These are phyloP conservation scores for Blumeriella jaapii DNA, from an alignment of 2,329 filamentous ascomycete genomes.

Conservation along the genomic window DNA sequence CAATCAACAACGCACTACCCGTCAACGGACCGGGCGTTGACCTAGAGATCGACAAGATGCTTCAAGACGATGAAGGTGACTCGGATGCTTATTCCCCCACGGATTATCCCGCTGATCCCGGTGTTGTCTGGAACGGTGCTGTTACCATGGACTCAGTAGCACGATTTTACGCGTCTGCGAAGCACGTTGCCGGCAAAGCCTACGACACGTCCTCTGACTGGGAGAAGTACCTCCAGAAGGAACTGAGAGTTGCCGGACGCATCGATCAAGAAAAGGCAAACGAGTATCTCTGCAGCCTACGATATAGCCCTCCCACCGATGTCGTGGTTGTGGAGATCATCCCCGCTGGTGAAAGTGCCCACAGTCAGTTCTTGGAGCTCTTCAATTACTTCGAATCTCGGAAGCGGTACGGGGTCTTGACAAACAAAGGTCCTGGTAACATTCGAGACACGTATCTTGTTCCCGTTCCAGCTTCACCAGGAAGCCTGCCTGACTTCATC, in stretches of 20 bases:
- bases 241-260: slow-evolving; percentile 62
- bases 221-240: slow-evolving; percentile 61
- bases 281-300: slow-evolving; percentile 80
- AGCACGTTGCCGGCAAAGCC: slow-evolving; percentile 75
- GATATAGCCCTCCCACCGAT: slow-evolving; percentile 73
- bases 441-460: slow-evolving; percentile 88
- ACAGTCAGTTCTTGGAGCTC: slow-evolving; percentile 58
- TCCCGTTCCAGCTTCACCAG: slow-evolving; percentile 63
- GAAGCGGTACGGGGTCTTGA: slow-evolving; percentile 77
- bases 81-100: slow-evolving; percentile 77
- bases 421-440: slow-evolving; percentile 60
- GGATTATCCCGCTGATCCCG: slow-evolving; percentile 58
- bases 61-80: slow-evolving; percentile 69
- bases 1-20: slow-evolving; percentile 29
- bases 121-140: slow-evolving; percentile 67
- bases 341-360: slow-evolving; percentile 48
- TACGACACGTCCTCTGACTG: slow-evolving; percentile 47
- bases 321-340: slow-evolving; percentile 68
- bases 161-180: slow-evolving; percentile 65
- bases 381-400: slow-evolving; percentile 79
- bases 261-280: slow-evolving; percentile 76
- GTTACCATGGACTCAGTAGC: slow-evolving; percentile 68
- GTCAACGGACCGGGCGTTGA: slow-evolving; percentile 57
- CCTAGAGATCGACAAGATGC: slow-evolving; percentile 78
- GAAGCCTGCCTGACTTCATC: slow-evolving; percentile 72